A percentile compares a stretch with the other conserved stretches of the same genome.
phyloP scores from a whole-genome alignment of 768 basidiomycete species.

The Xanthoconium stramineum region DNA sequence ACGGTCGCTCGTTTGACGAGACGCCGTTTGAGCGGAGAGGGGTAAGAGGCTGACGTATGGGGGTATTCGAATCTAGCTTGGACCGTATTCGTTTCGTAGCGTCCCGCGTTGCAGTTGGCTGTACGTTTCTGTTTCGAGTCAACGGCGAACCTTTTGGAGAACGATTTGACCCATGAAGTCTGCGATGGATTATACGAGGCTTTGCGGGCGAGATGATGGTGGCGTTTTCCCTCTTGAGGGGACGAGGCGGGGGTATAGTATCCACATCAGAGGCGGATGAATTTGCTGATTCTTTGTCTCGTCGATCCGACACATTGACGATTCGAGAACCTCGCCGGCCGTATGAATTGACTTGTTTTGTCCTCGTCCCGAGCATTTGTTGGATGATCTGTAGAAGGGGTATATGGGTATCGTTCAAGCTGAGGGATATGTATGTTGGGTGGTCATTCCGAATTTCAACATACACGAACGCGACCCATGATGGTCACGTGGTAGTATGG shows the following conservation, averaged over 20 bases:
- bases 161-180: constrained; percentile 6
- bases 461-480: constrained; percentile 1
- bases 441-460: too few species aligned
- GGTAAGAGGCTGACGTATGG: constrained; percentile 40
- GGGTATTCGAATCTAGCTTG: constrained; percentile 17
- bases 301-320: constrained; percentile 43
- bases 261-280: constrained; percentile 40
- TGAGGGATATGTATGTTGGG: constrained; percentile 1
- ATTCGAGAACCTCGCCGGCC: constrained; percentile 62
- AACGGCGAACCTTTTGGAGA: constrained; percentile 21
- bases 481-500: constrained; percentile 20
- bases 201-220: constrained; percentile 23
- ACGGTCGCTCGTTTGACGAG: constrained; percentile 35
- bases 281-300: constrained; percentile 25
- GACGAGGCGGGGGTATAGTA: constrained; percentile 8
- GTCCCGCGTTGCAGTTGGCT: constrained; percentile 14
- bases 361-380: constrained; percentile 56
- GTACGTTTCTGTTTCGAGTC: constrained; percentile 27
- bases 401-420: constrained; percentile 5
- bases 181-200: constrained; percentile 8
- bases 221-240: constrained; percentile 22
- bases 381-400: neutral
- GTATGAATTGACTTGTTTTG: constrained; percentile 64
- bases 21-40: constrained; percentile 35
- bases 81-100: constrained; percentile 13